These are phyloP conservation scores for Exidia glandulosa DNA, from an alignment of 768 basidiomycete species.

Conservation along the genomic window DNA sequence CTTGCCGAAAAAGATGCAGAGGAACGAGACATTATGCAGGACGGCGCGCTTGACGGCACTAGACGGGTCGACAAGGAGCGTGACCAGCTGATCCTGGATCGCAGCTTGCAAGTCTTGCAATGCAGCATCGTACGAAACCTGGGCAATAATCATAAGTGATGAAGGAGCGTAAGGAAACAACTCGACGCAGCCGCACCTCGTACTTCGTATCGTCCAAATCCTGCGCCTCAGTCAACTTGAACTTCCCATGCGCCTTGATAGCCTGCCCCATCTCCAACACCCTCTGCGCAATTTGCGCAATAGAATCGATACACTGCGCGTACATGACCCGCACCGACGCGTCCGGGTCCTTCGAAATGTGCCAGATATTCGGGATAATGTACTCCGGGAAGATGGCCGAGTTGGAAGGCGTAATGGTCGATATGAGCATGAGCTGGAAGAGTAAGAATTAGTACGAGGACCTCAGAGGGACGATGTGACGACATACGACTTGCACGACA, in stretches of 20 bases:
- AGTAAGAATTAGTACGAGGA: slow-evolving; percentile 22
- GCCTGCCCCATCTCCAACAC: slow-evolving; percentile 94
- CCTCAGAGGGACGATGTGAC: too few relatives aligned
- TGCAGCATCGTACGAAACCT: slow-evolving; percentile 87
- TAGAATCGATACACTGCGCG: slow-evolving; percentile 74
- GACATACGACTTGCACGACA: slow-evolving; percentile 68
- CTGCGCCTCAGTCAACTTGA: slow-evolving; percentile 52
- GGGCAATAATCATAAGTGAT: neutral
- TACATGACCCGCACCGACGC: slow-evolving; percentile 68
- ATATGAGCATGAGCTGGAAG: slow-evolving; percentile 44
- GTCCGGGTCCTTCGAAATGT: slow-evolving; percentile 75
- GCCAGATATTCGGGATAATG: slow-evolving; percentile 80
- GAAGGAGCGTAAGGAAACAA: neutral
- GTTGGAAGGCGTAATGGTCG: slow-evolving; percentile 54
- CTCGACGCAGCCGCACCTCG: slow-evolving; percentile 41
- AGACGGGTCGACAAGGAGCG: slow-evolving; percentile 80
- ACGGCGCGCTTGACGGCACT: slow-evolving; percentile 87
- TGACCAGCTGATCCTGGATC: slow-evolving; percentile 78
- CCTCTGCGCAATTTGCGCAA: slow-evolving; percentile 77
- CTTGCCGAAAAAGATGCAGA: slow-evolving; percentile 89
- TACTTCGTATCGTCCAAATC: slow-evolving; percentile 72
- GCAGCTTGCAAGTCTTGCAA: slow-evolving; percentile 75
- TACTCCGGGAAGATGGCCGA: slow-evolving; percentile 85
- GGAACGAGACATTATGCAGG: slow-evolving; percentile 70
- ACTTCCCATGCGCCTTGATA: slow-evolving; percentile 69